Evolutionary conservation across 257 asterid genomes (phyloP).

Genomic region (Lantana camara): DNA sequence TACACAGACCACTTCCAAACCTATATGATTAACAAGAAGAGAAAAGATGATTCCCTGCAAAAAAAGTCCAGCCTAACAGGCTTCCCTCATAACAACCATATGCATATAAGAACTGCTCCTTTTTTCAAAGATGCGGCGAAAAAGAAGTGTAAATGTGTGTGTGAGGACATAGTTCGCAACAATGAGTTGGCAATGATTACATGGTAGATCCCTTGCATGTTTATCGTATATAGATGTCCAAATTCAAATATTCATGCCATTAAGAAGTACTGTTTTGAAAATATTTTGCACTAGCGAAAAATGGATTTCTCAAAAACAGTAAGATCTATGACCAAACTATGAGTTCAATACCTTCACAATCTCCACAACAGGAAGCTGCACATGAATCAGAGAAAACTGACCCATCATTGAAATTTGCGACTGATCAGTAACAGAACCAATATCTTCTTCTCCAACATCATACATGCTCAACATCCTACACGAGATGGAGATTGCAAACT

Average conservation of each 20-base stretch:
- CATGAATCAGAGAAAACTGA: slow-evolving; percentile 58
- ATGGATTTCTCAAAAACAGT: background rate
- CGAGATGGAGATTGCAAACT: slow-evolving; percentile 27
- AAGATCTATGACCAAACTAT: slow-evolving; percentile 6
- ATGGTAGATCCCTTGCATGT: background rate
- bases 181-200: background rate
- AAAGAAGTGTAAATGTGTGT: background rate
- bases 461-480: slow-evolving; percentile 93
- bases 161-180: background rate
- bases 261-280: background rate
- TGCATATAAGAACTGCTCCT: background rate
- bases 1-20: slow-evolving; percentile 9
- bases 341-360: slow-evolving; percentile 68
- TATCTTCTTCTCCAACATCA: slow-evolving; percentile 76
- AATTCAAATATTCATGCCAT: background rate
- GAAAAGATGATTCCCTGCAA: background rate
- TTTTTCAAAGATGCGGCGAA: background rate
- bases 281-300: background rate
- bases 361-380: slow-evolving; percentile 86
- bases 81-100: background rate
- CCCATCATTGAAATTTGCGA: slow-evolving; percentile 61
- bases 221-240: background rate
- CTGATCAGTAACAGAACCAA: slow-evolving; percentile 58
- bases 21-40: slow-evolving; percentile 13
- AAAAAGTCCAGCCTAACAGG: background rate